Evolutionary conservation across 129 eudicot species (phyloP).

Genomic region (Lactuca saligna): DNA sequence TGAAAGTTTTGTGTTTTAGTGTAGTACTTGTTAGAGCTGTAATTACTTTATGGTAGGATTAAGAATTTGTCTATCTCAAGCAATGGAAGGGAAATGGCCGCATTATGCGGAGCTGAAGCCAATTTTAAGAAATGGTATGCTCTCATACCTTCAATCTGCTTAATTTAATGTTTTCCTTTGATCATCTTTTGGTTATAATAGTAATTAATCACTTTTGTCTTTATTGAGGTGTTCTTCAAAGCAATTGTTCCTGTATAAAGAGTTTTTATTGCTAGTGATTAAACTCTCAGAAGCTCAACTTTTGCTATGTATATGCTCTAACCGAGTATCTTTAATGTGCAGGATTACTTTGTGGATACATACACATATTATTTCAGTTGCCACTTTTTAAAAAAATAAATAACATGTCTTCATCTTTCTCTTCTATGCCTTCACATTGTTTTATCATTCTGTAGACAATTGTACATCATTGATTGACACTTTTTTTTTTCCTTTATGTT

Average conservation of each 20-base stretch:
- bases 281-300: slow-evolving; percentile 10
- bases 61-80: slow-evolving; percentile 35
- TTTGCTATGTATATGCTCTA: background rate
- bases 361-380: background rate
- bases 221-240: background rate
- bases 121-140: slow-evolving; percentile 33
- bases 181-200: slow-evolving; percentile 1
- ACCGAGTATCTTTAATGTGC: background rate
- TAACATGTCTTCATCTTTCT: background rate
- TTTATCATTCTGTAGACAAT: background rate
- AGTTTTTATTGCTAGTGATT: background rate
- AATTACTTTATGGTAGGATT: slow-evolving; percentile 18
- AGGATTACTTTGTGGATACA: slow-evolving; percentile 15
- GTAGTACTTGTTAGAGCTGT: slow-evolving; percentile 33
- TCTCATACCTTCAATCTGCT: slow-evolving; percentile 7
- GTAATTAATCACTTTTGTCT: background rate
- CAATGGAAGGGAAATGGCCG: slow-evolving; percentile 29
- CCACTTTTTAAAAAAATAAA: background rate
- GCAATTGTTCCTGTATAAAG: background rate
- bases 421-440: background rate
- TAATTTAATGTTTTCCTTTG: slow-evolving; percentile 1
- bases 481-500: no score
- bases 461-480: background rate
- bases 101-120: slow-evolving; percentile 29
- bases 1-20: slow-evolving; percentile 18